These are phyloP conservation scores for Neurospora discreta DNA, from an alignment of 495 filamentous ascomycete genomes.

Conservation along the genomic window DNA sequence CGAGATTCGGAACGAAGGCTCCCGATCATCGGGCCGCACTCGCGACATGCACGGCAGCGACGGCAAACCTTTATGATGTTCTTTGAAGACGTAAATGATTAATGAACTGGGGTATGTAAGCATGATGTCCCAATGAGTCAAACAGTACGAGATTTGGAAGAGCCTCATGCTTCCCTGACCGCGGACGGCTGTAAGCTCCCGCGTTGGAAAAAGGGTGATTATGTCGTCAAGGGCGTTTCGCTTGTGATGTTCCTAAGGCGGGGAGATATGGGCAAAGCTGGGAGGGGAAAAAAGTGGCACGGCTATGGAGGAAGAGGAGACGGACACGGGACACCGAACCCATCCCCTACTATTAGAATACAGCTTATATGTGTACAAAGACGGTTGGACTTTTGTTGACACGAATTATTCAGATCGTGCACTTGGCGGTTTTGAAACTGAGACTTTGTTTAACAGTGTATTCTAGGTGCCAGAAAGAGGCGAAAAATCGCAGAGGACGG, in stretches of 20 bases:
- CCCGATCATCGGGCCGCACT: too few species aligned
- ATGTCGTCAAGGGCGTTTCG: background rate
- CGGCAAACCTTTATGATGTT: too few species aligned
- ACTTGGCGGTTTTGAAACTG: too few species aligned
- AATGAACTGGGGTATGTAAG: too few species aligned
- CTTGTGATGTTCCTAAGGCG: background rate
- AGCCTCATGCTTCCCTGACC: background rate
- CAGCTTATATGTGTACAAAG: too few species aligned
- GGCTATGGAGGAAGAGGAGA: background rate
- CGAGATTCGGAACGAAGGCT: too few species aligned
- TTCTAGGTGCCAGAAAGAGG: background rate
- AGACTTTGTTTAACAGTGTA: too few species aligned
- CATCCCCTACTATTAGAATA: background rate
- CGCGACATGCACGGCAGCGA: too few species aligned
- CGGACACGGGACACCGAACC: background rate
- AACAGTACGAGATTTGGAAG: background rate
- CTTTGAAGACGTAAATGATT: too few species aligned
- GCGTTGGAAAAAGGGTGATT: background rate
- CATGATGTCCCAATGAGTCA: too few species aligned
- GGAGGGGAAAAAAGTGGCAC: background rate
- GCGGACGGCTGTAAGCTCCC: background rate
- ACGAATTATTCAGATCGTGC: too few species aligned
- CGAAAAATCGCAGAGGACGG: background rate
- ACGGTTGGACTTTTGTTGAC: too few species aligned
- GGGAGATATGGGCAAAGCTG: background rate